phyloP scores from a whole-genome alignment of 176 grass and related monocot species.

The Triticum dicoccoides region DNA sequence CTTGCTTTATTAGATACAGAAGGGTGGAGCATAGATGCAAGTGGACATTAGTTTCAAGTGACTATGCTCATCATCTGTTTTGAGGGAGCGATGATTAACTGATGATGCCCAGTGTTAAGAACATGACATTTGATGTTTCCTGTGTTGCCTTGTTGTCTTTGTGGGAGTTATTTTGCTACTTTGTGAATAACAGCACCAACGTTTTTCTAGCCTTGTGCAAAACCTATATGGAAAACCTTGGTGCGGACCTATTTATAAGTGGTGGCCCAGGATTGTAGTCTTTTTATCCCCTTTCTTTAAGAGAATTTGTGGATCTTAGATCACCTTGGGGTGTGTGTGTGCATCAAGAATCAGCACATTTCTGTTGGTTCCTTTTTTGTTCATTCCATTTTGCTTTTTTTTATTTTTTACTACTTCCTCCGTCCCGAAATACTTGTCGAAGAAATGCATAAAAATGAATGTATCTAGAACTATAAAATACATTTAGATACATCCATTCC shows the following conservation, averaged over 20 bases:
- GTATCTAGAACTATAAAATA: too few species aligned
- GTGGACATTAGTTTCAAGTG: slow-evolving; percentile 24
- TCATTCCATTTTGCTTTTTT: not conserved
- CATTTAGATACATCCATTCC: too few species aligned
- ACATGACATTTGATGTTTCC: slow-evolving; percentile 25
- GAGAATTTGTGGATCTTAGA: not conserved
- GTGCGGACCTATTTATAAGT: not conserved
- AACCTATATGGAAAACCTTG: not conserved
- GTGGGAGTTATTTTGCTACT: slow-evolving; percentile 25
- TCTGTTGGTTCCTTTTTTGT: not conserved
- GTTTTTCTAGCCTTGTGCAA: not conserved
- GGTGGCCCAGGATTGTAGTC: not conserved
- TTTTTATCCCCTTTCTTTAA: not conserved
- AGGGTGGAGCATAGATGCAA: slow-evolving; percentile 35
- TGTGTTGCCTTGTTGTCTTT: not conserved
- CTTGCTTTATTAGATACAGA: slow-evolving; percentile 16
- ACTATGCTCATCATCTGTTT: slow-evolving; percentile 23
- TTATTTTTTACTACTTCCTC: too few species aligned
- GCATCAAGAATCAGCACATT: not conserved
- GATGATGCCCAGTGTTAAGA: slow-evolving; percentile 7
- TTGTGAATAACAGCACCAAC: slow-evolving; percentile 48
- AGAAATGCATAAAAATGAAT: too few species aligned
- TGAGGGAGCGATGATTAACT: slow-evolving; percentile 5
- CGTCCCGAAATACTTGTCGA: too few species aligned
- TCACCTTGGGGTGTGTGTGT: not conserved